Base-by-base conservation (phyloP, 1,284 basidiomycete species). In the Pseudomicrostroma phylloplanum region DNA sequence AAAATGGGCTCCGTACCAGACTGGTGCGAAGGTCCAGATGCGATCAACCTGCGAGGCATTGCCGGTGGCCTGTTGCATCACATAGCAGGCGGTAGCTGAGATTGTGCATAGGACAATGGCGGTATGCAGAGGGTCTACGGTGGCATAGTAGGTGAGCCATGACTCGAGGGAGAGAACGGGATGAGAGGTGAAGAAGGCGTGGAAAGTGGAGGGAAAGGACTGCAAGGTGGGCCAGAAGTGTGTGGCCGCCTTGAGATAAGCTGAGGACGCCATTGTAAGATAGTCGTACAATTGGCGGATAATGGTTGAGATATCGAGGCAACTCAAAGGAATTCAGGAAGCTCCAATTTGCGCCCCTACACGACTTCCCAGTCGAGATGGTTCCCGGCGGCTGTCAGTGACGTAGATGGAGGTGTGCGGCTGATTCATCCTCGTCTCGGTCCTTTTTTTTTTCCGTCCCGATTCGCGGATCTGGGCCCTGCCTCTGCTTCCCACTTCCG, bases 31-130 rank as follows among this genome's bases (percentile, higher is more conserved):
- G 21, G 74, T 76, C 74, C 74, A 76, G 25, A 76, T 68, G 26
- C 74, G 67, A 57, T 76, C 74, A 19, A 76, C 74, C 60, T 76
- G 74, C 9, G 64, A 67, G 26, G 72, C 74, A 65, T 76, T 76
- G 25, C 74, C 74, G 2, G 74, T 74, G 61, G 72, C 65, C 62
- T 65, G 64, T 53, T 74, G 71, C 65, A 68, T 69, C 58, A 72
- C 48, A 62, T 72, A 76, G 19, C 68, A 66, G 55, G 66, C 74
- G 48, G 64, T 55, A 60, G 63, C 68, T 56, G 74, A 66, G 36
- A 68, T 39, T 36, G 58, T 68, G 59, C 69, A 72, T 55, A 76
- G 68, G 42, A 61, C 60, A 46, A 73, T 67, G 39, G 71, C 72
- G 11, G 66, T 66, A 58, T 76, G 73, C 30, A 76, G 55, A 1